phyloP scores from a whole-genome alignment of 768 basidiomycete genomes.

The Rhizopogon vinicolor region DNA sequence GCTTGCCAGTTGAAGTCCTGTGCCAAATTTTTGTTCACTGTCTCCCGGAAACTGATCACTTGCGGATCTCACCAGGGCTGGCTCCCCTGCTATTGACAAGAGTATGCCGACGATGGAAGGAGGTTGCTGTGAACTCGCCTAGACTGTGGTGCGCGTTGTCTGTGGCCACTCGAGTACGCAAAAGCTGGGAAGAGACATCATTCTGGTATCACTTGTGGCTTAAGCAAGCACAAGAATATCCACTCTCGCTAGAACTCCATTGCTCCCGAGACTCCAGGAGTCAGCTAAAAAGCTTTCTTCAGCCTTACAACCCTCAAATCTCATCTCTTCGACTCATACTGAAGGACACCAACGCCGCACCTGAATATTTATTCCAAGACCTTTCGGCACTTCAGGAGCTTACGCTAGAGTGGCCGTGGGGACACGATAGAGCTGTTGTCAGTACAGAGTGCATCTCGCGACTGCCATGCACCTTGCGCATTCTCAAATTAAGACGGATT shows the following conservation, averaged over 20 bases:
- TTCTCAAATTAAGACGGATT: slow-evolving; percentile 8
- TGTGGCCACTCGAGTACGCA: slow-evolving; percentile 23
- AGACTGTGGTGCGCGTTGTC: slow-evolving; percentile 35
- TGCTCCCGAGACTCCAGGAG: neutral
- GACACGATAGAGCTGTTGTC: slow-evolving; percentile 1
- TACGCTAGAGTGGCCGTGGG: slow-evolving; percentile 5
- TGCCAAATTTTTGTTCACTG: slow-evolving; percentile 43
- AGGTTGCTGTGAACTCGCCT: slow-evolving; percentile 33
- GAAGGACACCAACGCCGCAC: slow-evolving; percentile 4
- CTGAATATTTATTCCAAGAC: slow-evolving; percentile 12
- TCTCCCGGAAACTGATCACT: slow-evolving; percentile 23
- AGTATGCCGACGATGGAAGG: slow-evolving; percentile 40
- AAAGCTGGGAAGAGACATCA: slow-evolving; percentile 5
- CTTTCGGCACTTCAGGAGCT: slow-evolving; percentile 15
- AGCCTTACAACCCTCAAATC: slow-evolving; percentile 12
- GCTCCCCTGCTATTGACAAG: slow-evolving; percentile 35
- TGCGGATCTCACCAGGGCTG: neutral
- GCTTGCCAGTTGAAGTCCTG: slow-evolving; percentile 41
- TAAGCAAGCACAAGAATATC: slow-evolving; percentile 10
- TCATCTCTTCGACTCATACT: slow-evolving; percentile 1
- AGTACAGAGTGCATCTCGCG: slow-evolving; percentile 1
- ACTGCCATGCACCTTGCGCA: slow-evolving; percentile 4
- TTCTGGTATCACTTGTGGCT: slow-evolving; percentile 8
- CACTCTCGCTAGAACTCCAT: slow-evolving; percentile 15
- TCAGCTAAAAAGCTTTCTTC: slow-evolving; percentile 4